phyloP scores from a whole-genome alignment of 345 rosid genomes.

The Salix udensis region DNA sequence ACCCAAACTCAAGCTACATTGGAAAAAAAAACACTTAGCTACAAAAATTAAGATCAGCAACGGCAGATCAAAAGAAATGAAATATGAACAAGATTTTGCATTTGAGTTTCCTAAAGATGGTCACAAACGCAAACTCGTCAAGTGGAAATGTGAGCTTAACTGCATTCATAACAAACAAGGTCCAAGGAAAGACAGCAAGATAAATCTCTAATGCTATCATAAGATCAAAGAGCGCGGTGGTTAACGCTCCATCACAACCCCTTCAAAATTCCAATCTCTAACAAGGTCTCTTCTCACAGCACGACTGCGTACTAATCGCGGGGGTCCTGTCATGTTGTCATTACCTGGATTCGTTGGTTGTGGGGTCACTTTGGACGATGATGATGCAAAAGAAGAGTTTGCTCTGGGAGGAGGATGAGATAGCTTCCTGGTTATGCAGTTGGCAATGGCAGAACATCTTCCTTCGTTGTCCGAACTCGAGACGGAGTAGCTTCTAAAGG shows the following conservation, averaged over 20 bases:
- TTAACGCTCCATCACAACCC: conserved; percentile 50
- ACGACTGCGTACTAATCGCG: conserved; percentile 76
- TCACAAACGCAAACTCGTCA: conserved; percentile 29
- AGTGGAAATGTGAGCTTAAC: conserved; percentile 17
- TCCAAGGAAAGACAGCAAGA: conserved; percentile 6
- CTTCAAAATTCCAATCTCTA: conserved; percentile 93
- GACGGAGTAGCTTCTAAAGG: conserved; percentile 86
- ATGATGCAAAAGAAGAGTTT: conserved; percentile 35
- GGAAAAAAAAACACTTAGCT: not conserved
- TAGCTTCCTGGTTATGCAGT: conserved; percentile 64
- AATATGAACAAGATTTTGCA: conserved; percentile 15
- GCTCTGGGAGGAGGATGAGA: conserved; percentile 62
- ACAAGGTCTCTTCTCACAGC: conserved; percentile 91
- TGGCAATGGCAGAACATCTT: conserved; percentile 68
- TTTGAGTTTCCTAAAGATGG: conserved; percentile 16
- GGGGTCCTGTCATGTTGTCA: conserved; percentile 51
- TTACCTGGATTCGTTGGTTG: conserved; percentile 48
- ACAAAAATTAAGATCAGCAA: not conserved
- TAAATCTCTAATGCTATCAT: conserved; percentile 21
- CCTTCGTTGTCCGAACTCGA: conserved; percentile 91
- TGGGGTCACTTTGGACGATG: conserved; percentile 88
- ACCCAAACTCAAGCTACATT: not conserved
- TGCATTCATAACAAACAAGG: conserved; percentile 18
- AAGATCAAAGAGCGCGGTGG: not conserved
- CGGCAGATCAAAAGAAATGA: not conserved